Conservation (phyloP, 2,329 filamentous ascomycete species). For the Alternaria atra region DNA sequence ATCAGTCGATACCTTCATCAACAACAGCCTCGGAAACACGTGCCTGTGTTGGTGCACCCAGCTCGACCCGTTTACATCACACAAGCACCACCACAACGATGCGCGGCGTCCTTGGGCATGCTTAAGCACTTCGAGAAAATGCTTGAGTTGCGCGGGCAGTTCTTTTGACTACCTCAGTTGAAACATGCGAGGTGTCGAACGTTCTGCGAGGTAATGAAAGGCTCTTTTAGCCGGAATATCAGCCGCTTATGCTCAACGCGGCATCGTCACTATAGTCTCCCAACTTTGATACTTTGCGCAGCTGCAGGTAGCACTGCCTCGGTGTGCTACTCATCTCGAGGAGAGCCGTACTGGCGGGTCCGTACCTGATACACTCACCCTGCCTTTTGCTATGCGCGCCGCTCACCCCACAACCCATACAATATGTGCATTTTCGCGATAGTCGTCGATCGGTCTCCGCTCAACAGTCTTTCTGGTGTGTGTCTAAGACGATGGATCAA, state of each 20-base stretch:
- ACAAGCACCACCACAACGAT: not conserved
- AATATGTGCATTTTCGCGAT: conserved; percentile 7
- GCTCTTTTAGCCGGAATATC: conserved; percentile 9
- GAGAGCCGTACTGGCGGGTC: conserved; percentile 1
- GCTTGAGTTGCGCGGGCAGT: not conserved
- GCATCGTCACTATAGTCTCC: not conserved
- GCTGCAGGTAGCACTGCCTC: conserved; percentile 4
- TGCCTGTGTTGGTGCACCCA: not conserved
- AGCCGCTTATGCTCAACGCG: not conserved
- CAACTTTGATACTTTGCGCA: not conserved
- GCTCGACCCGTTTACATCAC: not conserved
- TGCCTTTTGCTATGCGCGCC: not conserved
- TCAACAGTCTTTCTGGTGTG: conserved; percentile 4
- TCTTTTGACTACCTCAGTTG: not conserved
- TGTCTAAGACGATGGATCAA: conserved; percentile 19
- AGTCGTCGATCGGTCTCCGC: conserved; percentile 3
- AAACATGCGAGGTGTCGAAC: not conserved
- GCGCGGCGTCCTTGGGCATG: not conserved
- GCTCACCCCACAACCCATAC: conserved; percentile 9
- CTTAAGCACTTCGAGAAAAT: not conserved
- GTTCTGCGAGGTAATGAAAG: not conserved
- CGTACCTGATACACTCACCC: conserved; percentile 4
- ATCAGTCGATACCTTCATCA: not conserved
- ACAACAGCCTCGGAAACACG: not conserved
- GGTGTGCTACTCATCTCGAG: conserved; percentile 4